Evolutionary conservation across 192 early-diverging fungal species (phyloP), one percentile per base, ranked within the genome.

Genomic region (Chytriomyces hyalinus): DNA sequence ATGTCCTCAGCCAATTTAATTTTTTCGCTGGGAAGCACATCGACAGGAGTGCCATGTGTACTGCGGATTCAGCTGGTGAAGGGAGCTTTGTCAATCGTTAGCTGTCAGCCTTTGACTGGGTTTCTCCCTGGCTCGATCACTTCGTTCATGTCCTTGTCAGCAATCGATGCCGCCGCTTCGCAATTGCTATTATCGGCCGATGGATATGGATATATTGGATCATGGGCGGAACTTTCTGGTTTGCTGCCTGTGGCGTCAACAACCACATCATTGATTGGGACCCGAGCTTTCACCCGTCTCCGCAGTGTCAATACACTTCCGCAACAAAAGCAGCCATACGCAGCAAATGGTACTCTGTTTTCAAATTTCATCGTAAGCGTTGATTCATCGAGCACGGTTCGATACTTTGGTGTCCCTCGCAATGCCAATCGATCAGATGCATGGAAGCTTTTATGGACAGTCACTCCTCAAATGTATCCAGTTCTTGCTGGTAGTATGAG

Each of bases 141-240:
- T 10, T 15, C 13, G 2, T 62, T 73, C 26, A 36, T 73, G 59
- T 61, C 53, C 7, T 47, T 73, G 6, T 26, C 71, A 20, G 45
- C 62, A 7, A 45, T 73, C 43, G 71, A 73, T 45, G 13, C 36
- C 9, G 20, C 11, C 8, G 71, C 60, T 6, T n/a, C 8, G 6
- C n/a, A 43, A 20, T n/a, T 73, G 6, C 60, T 73, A 3, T 4
- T 73, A 8, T 36, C 59, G 2, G 45, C 45, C 24, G 71, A 73
- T 46, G 71, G 60, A 20, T 62, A 11, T 28, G 71, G 71, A 11
- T 73, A 73, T 45, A 61, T 73, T n/a, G 17, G 59, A 26, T 62
- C 60, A 10, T 73, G 53, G 53, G 57, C 28, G 7, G 26, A 8
- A 8, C 53, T 73, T 7, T 43, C 71, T 6, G 7, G 43, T n/a